Base-by-base conservation (phyloP, 1,284 basidiomycete genomes). In the Ustilago hordei region DNA sequence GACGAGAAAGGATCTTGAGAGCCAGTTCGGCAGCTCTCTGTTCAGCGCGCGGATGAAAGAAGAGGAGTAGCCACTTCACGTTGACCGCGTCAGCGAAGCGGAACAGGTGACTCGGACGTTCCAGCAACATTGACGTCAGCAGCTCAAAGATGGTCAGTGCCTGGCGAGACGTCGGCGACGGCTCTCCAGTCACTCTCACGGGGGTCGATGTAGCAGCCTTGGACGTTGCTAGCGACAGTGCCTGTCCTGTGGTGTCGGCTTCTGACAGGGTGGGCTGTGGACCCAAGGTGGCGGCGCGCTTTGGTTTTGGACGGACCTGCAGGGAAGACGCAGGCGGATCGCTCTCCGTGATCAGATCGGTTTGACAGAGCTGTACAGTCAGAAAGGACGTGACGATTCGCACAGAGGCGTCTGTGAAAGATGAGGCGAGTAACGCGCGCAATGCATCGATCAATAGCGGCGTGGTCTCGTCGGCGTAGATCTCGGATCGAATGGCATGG, bases 351-450 rank as follows among this genome's bases (percentile, higher is more conserved):
- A 19, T 3, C 19, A 39, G 19, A 3, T 55, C 28, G 6, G 55
- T 63, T 12, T 55, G 90, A 77, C 92, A 91, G n/a, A 95, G 86
- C 79, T 93, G 92, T 0, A 93, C 92, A 15, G 93, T 93, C 11
- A 96, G 87, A 82, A 93, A 97, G 0, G 93, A 92, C 4, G 95
- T 91, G 0, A 95, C 87, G 0, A 93, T 93, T 81, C 95, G 95
- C 80, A 96, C 92, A 0, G 90, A 89, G 53, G 91, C 90, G 28
- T 92, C 92, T 2, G 89, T 89, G 81, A 93, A 94, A 28, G 89
- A 88, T 0, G 90, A 88, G 78, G 90, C 28, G 13, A 83, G 65
- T 3, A 71, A 31, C 0, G 64, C 70, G 6, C 64, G 70, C 15
- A 82, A 53, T 1, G 80, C 70, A 13, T 66, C 62, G 31, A 58